Evolutionary conservation across 2,329 filamentous ascomycete genomes (phyloP), one percentile per base, ranked within the genome.

Genomic region (Colletotrichum orbiculare): DNA sequence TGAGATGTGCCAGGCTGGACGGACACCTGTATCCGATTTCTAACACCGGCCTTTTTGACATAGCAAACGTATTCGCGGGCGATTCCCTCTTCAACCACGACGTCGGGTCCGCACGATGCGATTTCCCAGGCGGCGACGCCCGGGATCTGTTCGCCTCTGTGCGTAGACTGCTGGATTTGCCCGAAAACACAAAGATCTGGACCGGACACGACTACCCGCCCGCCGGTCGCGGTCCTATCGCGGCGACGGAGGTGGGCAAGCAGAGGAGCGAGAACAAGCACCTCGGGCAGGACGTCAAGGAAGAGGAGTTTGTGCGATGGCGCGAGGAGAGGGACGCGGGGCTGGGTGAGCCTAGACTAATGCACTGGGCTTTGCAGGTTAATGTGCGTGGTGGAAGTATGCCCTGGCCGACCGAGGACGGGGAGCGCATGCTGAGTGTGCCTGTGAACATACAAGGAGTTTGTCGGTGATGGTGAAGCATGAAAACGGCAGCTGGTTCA

Each of bases 161-260:
- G 0, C 77, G 68, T 62, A 77, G 73, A 47, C 73, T 87, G 0
- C 75, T 87, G 0, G 61, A 67, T 25, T 55, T 87, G 1, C 78
- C 81, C 0, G 75, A 72, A 2, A 69, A 84, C 35, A 76, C 79
- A 47, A 82, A 79, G 53, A 78, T 87, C 48, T 87, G 83, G 79
- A 82, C 80, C 0, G 85, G 85, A 0, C 85, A 87, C 60, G 85
- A 87, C 67, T 87, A 87, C 63, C 83, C 84, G 0, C 77, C 80
- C 0, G 68, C 71, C 4, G 48, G 53, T 33, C 71, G 70, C 1
- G 70, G 55, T 0, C 78, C 82, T 0, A 63, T 78, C 0, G 72
- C 84, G 0, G 83, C 71, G 37, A 73, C 81, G 67, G 85, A 75
- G 0, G 83, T 87, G 0, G 68, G 68, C 2, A 78, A 83, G 7